phyloP scores from a whole-genome alignment of 257 asterid genomes.

The Solanum rostratum region DNA sequence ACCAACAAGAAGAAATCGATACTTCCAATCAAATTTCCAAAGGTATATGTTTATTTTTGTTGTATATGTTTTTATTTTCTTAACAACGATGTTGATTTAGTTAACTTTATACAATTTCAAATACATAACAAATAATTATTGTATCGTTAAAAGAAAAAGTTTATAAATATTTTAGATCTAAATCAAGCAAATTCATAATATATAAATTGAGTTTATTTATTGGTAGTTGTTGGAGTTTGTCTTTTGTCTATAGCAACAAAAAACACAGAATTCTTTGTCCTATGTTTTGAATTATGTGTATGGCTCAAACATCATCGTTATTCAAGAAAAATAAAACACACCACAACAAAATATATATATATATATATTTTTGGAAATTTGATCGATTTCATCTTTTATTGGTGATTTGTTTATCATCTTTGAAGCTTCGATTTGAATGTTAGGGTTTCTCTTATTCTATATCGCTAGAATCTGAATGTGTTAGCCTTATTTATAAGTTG shows the following conservation, averaged over 20 bases:
- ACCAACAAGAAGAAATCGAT: not conserved
- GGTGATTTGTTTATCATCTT: not conserved
- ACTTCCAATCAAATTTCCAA: not conserved
- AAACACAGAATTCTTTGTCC: not conserved
- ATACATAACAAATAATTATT: not conserved
- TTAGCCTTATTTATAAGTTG: no score
- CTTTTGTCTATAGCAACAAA: not conserved
- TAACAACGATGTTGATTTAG: not conserved
- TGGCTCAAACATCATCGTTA: not conserved
- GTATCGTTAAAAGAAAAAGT: not conserved
- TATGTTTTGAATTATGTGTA: no score
- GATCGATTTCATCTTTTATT: not conserved
- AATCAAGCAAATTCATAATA: no score
- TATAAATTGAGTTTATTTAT: no score
- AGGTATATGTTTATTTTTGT: not conserved
- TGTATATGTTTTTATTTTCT: not conserved
- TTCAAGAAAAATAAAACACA: not conserved
- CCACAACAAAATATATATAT: not conserved
- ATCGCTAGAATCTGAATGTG: not conserved
- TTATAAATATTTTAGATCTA: not conserved
- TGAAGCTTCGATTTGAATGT: not conserved
- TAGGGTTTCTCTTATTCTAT: not conserved
- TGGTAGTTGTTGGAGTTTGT: no score
- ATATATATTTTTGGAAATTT: not conserved
- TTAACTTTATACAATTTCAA: not conserved